Percentiles rank a stretch among this genome's conserved stretches.
phyloP scores from a whole-genome alignment of 345 rosid genomes.

The Arabidopsis suecica region DNA sequence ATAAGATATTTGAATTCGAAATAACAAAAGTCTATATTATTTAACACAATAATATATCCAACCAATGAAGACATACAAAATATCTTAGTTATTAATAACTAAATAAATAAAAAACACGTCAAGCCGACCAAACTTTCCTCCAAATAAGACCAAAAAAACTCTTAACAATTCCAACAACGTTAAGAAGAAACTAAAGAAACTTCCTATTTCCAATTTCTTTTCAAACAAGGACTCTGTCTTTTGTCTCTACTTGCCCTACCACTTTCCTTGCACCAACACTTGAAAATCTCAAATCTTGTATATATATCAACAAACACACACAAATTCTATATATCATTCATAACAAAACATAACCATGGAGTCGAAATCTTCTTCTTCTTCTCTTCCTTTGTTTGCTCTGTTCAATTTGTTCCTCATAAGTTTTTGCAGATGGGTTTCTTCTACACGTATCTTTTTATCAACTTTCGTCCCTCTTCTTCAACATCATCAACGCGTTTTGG shows the following conservation, averaged over 20 bases:
- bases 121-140: conserved; percentile 21
- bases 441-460: conserved; percentile 41
- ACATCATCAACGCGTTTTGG: conserved; percentile 35
- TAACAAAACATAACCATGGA: conserved; percentile 35
- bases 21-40: neutral
- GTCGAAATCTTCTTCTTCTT: conserved; percentile 26
- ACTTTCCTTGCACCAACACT: conserved; percentile 34
- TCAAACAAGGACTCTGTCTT: conserved; percentile 32
- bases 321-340: neutral
- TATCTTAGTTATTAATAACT: neutral
- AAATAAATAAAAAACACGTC: neutral
- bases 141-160: conserved; percentile 18
- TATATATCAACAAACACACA: conserved; percentile 13
- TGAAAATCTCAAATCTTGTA: neutral
- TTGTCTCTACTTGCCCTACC: conserved; percentile 20
- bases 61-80: neutral
- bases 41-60: neutral
- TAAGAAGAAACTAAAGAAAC: conserved; percentile 13
- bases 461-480: conserved; percentile 48
- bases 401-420: conserved; percentile 33
- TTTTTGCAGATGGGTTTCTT: conserved; percentile 39
- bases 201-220: conserved; percentile 23
- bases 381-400: conserved; percentile 27
- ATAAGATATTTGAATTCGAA: neutral
- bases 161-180: conserved; percentile 8